Base-by-base conservation (phyloP, 129 eudicot species). In the Pittosporum tobira region DNA sequence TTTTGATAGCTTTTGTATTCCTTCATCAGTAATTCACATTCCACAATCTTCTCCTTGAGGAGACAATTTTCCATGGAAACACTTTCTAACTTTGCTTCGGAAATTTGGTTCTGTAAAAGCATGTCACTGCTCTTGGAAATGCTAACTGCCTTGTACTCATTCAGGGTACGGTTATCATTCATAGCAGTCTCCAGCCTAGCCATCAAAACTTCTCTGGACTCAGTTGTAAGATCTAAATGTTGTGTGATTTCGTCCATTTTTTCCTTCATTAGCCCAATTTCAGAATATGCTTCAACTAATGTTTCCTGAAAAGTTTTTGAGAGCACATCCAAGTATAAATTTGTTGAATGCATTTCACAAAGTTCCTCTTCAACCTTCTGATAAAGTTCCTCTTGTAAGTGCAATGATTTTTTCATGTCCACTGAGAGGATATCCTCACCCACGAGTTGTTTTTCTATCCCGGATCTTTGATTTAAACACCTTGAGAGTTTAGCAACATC, bases 311-410 rank as follows among this genome's bases (percentile, higher is more conserved):
- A 71, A 29, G 74, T 51, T 29, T 68, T 71, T n/a, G 96, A 77
- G 70, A 76, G 84, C 54, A 93, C 75, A 54, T 87, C 95, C 54
- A 93, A 70, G 18, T 79, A 66, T 31, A 81, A 43, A 42, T 87
- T 80, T 28, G 73, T 56, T 20, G 72, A 68, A 29, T 75, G 73
- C 79, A 87, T 78, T 64, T 87, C 96, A 22, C 51, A 26, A 9
- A 84, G 83, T 49, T 93, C 96, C 70, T 74, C 81, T 76, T 87
- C 91, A 16, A 84, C 79, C 73, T 87, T 87, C 67, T 72, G 73
- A 67, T 83, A 83, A 48, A 83, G 80, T 52, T 69, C 85, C 75
- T 91, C 85, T 76, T 87, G 99, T 69, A 73, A 50, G 13, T 42
- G 44, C 38, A 91, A 54, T 0, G 98, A 91, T 57, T 73, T 83